Evolutionary conservation across 805 yeast genomes (phyloP), one percentile per base, ranked within the genome.

Genomic region (Lachancea meyersii): DNA sequence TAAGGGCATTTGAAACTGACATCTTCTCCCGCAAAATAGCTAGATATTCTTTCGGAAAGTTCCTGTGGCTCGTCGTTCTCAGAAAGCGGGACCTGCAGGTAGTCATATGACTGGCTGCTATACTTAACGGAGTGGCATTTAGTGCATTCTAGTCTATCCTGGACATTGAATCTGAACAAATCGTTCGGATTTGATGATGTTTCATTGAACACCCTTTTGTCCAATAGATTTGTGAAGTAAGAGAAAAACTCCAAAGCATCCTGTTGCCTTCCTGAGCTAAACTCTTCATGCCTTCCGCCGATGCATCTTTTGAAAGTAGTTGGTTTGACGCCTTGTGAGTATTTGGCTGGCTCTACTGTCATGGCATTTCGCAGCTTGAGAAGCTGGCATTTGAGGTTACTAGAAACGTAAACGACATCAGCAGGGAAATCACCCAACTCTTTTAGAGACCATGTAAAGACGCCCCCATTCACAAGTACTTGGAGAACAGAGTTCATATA

Each of bases 161-260:
- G 82, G 17, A 77, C 59, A 14, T 77, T 69, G 58, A 82, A 91
- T 51, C 79, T 78, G 55, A 91, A 79, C 13, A 71, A 51, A 39
- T 73, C 71, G 44, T 77, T 74, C 1, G 86, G 79, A 21, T 67
- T 66, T 0, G 48, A 49, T 1, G 53, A n/a, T 20, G 50, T 34
- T 5, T 55, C 48, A 1, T 52, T 31, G 24, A 68, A 63, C 49
- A 73, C 64, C 38, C 68, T 60, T 4, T 60, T 58, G 48, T 83
- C 89, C 21, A 88, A 61, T 48, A 76, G 73, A 43, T 81, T 83
- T 22, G 80, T 55, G 7, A 91, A 61, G 57, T 79, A 83, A 4
- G 77, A 64, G 63, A 88, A 75, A 57, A 88, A 93, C 61, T 93
- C 98, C 68, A 80, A 84, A 0, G 97, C 93, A 67, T 93, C 99